Conservation (phyloP, 768 basidiomycete species). For the Rhizopogon salebrosus region DNA sequence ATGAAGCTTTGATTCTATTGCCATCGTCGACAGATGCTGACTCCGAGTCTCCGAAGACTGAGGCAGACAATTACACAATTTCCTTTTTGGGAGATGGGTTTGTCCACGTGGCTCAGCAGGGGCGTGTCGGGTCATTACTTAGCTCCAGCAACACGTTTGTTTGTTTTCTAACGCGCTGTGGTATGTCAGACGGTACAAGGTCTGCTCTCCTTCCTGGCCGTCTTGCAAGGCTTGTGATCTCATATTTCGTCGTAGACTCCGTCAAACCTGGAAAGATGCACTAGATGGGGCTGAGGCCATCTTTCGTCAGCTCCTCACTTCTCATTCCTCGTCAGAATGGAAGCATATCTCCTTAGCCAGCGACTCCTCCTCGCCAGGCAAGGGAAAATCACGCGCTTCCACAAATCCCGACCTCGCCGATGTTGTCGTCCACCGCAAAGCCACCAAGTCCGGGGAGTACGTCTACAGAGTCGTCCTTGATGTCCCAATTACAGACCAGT, state of each 20-base stretch:
- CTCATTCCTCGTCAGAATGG: constrained; percentile 70
- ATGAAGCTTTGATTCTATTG: neutral
- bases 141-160: neutral
- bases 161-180: neutral
- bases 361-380: constrained; percentile 40
- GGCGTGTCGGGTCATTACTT: neutral
- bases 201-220: constrained; percentile 10
- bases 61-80: neutral
- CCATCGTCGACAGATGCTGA: neutral
- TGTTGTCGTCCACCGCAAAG: constrained; percentile 73
- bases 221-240: neutral
- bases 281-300: constrained; percentile 69
- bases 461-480: constrained; percentile 83
- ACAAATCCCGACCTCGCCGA: constrained; percentile 58
- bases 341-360: constrained; percentile 59
- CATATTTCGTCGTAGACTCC: constrained; percentile 45
- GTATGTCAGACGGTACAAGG: constrained; percentile 62
- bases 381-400: constrained; percentile 55
- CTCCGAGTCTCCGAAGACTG: too few species aligned
- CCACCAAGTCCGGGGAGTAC: constrained; percentile 63
- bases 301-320: constrained; percentile 74
- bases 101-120: constrained; percentile 2
- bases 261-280: constrained; percentile 77
- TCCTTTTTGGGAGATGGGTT: neutral
- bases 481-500: constrained; percentile 53